A percentile compares a stretch with the other conserved stretches of the same genome.
Evolutionary conservation across 768 basidiomycete species (phyloP).

Genomic region (Phlebiopsis flavidoalba): DNA sequence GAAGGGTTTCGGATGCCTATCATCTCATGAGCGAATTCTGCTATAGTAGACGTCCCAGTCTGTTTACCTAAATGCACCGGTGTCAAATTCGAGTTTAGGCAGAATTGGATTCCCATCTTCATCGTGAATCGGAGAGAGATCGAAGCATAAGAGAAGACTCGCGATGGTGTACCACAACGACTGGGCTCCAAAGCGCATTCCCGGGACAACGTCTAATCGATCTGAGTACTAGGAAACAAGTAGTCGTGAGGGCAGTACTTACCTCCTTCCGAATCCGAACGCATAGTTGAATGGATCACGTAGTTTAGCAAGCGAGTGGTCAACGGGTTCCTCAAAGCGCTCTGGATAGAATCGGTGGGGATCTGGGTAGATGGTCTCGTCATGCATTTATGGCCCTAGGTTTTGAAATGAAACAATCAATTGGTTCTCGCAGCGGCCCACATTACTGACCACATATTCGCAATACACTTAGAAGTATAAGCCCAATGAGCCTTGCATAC

Average conservation of each 20-base stretch:
- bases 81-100: constrained; percentile 3
- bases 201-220: constrained; percentile 18
- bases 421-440: background rate
- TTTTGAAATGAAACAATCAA: background rate
- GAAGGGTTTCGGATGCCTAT: no score
- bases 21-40: no score
- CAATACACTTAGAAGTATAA: background rate
- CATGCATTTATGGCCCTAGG: constrained; percentile 12
- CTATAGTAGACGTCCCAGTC: background rate
- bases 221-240: no score
- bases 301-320: background rate
- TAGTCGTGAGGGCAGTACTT: background rate
- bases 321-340: background rate
- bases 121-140: constrained; percentile 8
- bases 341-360: constrained; percentile 7
- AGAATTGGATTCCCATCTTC: background rate
- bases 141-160: constrained; percentile 14
- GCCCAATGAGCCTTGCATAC: background rate
- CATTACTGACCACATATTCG: constrained; percentile 7
- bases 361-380: constrained; percentile 9
- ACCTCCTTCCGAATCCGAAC: constrained; percentile 15
- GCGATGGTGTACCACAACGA: constrained; percentile 15
- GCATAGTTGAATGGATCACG: constrained; percentile 7
- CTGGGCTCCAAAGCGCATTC: constrained; percentile 15
- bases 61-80: constrained; percentile 7